Conservation (phyloP, 371 early-diverging fungal species). For the Mortierella sp. region DNA sequence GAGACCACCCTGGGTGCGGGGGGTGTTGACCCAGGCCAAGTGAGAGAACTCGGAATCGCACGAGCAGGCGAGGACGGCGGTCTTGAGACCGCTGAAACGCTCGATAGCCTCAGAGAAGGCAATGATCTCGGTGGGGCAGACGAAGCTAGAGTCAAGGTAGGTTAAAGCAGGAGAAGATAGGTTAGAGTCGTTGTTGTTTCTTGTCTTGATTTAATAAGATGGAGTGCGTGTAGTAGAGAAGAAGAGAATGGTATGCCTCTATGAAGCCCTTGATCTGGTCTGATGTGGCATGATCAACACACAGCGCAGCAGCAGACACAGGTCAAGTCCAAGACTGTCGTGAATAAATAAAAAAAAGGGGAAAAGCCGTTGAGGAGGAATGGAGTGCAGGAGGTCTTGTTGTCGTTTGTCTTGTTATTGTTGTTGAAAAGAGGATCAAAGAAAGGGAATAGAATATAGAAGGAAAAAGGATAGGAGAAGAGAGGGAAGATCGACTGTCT, state of each 20-base stretch:
- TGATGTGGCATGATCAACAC: too few relatives aligned
- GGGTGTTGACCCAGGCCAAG: slow-evolving; percentile 82
- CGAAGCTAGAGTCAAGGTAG: slow-evolving; percentile 64
- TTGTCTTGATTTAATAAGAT: neutral
- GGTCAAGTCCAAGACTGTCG: neutral
- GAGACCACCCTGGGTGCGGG: slow-evolving; percentile 92
- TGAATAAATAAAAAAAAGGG: too few relatives aligned
- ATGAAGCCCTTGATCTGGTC: too few relatives aligned
- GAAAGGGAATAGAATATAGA: too few relatives aligned
- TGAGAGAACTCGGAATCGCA: slow-evolving; percentile 72
- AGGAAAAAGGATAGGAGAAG: neutral
- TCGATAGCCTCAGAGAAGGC: slow-evolving; percentile 89
- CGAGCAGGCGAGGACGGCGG: slow-evolving; percentile 61
- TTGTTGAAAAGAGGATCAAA: neutral
- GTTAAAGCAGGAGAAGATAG: slow-evolving; percentile 12
- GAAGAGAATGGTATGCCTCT: too few relatives aligned
- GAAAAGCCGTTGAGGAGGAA: too few relatives aligned
- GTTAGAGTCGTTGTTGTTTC: neutral
- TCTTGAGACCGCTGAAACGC: slow-evolving; percentile 76
- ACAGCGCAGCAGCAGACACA: neutral
- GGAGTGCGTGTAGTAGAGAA: neutral
- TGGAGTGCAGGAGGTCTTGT: neutral
- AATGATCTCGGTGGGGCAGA: slow-evolving; percentile 94
- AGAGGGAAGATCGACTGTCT: neutral
- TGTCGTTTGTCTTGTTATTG: neutral